Evolutionary conservation across 2,329 filamentous ascomycete genomes (phyloP), one percentile per base, ranked within the genome.

Genomic region (Cladosporium phlei): DNA sequence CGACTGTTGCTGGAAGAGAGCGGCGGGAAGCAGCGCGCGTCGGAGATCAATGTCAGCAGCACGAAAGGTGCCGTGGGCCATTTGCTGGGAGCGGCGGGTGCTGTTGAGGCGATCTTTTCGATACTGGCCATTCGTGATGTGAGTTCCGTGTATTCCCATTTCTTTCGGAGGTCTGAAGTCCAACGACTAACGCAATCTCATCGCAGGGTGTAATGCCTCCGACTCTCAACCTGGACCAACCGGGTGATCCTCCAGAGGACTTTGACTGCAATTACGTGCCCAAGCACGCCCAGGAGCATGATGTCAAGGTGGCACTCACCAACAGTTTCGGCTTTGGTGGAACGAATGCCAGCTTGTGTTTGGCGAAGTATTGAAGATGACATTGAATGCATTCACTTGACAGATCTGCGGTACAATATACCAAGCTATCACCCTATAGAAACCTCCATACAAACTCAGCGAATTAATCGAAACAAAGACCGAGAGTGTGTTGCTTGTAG

Each of bases 261-360:
- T 85, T 87, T 45, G 71, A 82, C 53, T 95, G 91, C 70, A 96
- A 97, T 62, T 91, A 96, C 65, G 82, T 95, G 3, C 80, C 89
- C 0, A 73, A 81, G 3, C 62, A 72, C 35, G 76, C 88, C 1
- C 90, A 96, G 66, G 66, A 85, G 43, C 82, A 80, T 54, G 63
- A 73, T 2, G 79, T 97, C 9, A 71, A 80, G 48, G 83, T 91
- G 17, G 87, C 86, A 4, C 59, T 98, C 48, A 93, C 88, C 3
- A 98, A 98, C 61, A 97, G 91, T 64, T 98, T 98, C 69, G 93
- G 93, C 0, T 98, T 98, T 70, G 93, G 93, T 9, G 93, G 93
- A 12, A 97, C 91, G 1, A 98, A 98, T 69, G 90, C 91, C 32
- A 89, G 82, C 45, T 71, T 98, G 28, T 89, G 89, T 43, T 91